These are phyloP conservation scores for Trypanosoma rangeli DNA, from an alignment of 208 protist genomes.

Conservation along the genomic window DNA sequence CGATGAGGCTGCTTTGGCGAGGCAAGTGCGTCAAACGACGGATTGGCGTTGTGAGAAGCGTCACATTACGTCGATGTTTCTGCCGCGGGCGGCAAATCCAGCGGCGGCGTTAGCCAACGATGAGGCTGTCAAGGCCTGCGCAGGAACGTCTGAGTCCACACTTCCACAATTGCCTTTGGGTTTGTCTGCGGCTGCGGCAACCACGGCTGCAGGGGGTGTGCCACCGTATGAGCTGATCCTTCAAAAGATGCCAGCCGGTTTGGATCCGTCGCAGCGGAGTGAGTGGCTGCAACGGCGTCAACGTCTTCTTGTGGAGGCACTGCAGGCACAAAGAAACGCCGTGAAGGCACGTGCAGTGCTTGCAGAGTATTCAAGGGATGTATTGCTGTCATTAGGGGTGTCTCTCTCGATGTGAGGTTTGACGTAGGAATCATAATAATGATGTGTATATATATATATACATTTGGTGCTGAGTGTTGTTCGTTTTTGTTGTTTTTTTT, in stretches of 20 bases:
- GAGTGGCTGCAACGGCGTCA: slow-evolving; percentile 44
- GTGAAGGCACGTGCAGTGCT: slow-evolving; percentile 49
- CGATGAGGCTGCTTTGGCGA: neutral
- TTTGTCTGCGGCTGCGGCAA: neutral
- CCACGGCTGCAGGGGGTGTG: neutral
- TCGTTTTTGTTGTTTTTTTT: neutral
- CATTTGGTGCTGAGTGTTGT: neutral
- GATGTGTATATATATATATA: too few relatives aligned
- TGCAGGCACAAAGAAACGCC: slow-evolving; percentile 62
- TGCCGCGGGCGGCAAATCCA: neutral
- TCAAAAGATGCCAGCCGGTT: slow-evolving; percentile 7
- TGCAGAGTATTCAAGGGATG: slow-evolving; percentile 34
- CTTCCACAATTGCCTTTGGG: neutral
- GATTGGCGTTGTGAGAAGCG: slow-evolving; percentile 16
- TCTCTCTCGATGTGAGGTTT: neutral
- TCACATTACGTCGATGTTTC: slow-evolving; percentile 20
- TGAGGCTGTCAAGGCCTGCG: neutral
- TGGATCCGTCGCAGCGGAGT: slow-evolving; percentile 13
- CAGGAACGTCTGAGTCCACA: neutral
- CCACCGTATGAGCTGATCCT: slow-evolving; percentile 21
- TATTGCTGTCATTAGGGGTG: neutral
- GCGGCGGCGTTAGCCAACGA: neutral
- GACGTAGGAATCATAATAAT: neutral
- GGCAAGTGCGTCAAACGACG: neutral
- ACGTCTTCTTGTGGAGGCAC: slow-evolving; percentile 56